phyloP scores from a whole-genome alignment of 169 alveolate species.

The Plasmodium inui region DNA sequence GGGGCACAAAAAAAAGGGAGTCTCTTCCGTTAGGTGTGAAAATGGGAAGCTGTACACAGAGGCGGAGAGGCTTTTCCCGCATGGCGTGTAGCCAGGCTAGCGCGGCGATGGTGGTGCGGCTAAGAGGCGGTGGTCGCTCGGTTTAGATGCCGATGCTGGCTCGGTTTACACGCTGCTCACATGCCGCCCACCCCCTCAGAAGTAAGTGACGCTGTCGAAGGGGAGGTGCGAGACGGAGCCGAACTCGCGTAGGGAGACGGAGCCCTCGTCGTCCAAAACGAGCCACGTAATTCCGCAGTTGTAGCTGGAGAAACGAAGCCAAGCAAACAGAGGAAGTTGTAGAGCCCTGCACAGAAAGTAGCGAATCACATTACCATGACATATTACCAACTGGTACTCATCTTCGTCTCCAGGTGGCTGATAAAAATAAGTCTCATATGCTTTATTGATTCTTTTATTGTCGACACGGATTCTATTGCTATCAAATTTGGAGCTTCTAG shows the following conservation, averaged over 20 bases:
- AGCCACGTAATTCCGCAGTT: slow-evolving; percentile 81
- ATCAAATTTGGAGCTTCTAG: slow-evolving; percentile 77
- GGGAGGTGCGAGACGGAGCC: slow-evolving; percentile 77
- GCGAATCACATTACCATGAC: slow-evolving; percentile 81
- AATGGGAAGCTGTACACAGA: neutral
- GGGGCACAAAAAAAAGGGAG: neutral
- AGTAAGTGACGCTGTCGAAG: slow-evolving; percentile 69
- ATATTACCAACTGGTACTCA: slow-evolving; percentile 77
- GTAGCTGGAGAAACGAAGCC: slow-evolving; percentile 79
- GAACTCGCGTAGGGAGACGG: slow-evolving; percentile 65
- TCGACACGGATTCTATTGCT: slow-evolving; percentile 72
- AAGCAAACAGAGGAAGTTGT: slow-evolving; percentile 79
- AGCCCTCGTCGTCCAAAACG: slow-evolving; percentile 74
- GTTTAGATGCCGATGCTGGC: neutral
- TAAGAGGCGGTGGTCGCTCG: too few relatives aligned
- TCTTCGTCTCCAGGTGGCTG: slow-evolving; percentile 73
- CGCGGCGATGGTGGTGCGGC: too few relatives aligned
- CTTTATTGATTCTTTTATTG: slow-evolving; percentile 78
- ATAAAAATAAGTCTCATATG: slow-evolving; percentile 77
- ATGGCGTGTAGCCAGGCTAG: too few relatives aligned
- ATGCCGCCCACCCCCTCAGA: neutral
- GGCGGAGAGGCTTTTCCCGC: too few relatives aligned
- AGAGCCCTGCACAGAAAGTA: slow-evolving; percentile 81
- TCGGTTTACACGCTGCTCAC: neutral
- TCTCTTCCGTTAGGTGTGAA: neutral